These are phyloP conservation scores for Termitomyces sp. DNA, from an alignment of 768 basidiomycete species.

Conservation along the genomic window DNA sequence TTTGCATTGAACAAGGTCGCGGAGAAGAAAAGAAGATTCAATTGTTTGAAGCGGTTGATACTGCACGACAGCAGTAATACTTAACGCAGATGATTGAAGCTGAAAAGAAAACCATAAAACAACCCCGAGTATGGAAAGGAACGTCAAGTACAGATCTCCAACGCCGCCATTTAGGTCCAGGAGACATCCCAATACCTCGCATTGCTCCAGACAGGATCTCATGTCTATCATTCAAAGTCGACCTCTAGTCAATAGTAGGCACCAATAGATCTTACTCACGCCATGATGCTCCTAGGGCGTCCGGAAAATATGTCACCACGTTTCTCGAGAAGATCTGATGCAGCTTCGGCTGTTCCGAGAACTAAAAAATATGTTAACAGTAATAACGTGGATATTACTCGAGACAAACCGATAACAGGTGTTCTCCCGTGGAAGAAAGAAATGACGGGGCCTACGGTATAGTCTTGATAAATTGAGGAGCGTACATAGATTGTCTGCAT, in stretches of 20 bases:
- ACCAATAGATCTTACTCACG: conserved; percentile 13
- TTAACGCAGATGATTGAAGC: conserved; percentile 6
- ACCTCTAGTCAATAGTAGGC: background rate
- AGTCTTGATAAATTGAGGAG: background rate
- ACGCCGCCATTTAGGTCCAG: conserved; percentile 24
- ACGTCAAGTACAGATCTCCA: conserved; percentile 29
- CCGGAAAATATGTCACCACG: conserved; percentile 28
- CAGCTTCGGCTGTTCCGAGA: conserved; percentile 22
- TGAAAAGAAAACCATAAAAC: background rate
- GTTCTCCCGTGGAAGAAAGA: conserved; percentile 17
- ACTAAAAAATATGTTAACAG: conserved; percentile 7
- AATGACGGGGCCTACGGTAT: conserved; percentile 17
- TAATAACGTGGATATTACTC: background rate
- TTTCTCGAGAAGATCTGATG: conserved; percentile 27
- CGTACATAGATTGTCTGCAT: too few relatives aligned
- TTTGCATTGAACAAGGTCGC: conserved; percentile 6
- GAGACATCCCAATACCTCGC: conserved; percentile 27
- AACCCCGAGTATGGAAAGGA: background rate
- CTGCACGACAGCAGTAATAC: conserved; percentile 2
- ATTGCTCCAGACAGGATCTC: conserved; percentile 27
- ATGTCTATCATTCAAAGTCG: conserved; percentile 9
- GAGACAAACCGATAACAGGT: conserved; percentile 13
- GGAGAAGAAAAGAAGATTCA: conserved; percentile 4
- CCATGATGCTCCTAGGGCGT: conserved; percentile 25
- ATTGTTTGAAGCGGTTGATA: conserved; percentile 10